phyloP scores from a whole-genome alignment of 768 basidiomycete species.

The Mycena maculata region DNA sequence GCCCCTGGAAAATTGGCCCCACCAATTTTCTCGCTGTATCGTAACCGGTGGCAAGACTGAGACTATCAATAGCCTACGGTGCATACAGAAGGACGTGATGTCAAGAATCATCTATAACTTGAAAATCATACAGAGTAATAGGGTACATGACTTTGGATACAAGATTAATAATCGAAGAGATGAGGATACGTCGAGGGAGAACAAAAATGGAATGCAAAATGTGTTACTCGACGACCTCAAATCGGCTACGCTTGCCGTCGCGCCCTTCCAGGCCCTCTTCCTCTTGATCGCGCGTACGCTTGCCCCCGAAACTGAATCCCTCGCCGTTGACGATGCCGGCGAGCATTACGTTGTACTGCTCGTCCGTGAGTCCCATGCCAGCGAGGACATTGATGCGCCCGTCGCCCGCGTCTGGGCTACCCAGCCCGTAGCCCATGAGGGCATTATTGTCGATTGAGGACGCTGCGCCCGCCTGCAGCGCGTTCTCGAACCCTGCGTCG shows the following conservation, averaged over 20 bases:
- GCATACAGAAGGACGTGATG: too few species aligned
- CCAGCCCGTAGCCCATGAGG: constrained; percentile 26
- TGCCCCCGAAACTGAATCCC: constrained; percentile 55
- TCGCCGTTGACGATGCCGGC: constrained; percentile 79
- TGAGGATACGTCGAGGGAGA: background rate
- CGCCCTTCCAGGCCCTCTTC: constrained; percentile 53
- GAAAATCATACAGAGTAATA: background rate
- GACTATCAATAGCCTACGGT: too few species aligned
- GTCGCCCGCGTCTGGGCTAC: constrained; percentile 57
- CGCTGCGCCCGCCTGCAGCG: constrained; percentile 57
- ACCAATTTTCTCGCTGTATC: too few species aligned
- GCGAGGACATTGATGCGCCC: constrained; percentile 84
- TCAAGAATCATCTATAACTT: too few species aligned
- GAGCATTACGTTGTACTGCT: constrained; percentile 86
- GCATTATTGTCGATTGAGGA: constrained; percentile 9
- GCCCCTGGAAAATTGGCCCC: too few species aligned
- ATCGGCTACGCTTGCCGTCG: constrained; percentile 67
- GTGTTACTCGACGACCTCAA: constrained; percentile 67
- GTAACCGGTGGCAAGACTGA: too few species aligned
- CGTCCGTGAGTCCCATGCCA: constrained; percentile 89
- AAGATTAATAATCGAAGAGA: constrained; percentile 6
- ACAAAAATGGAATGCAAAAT: background rate
- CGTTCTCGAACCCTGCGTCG: constrained; percentile 65
- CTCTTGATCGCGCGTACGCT: constrained; percentile 45
- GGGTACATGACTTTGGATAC: constrained; percentile 19